Evolutionary conservation across 345 rosid genomes (phyloP).

Genomic region (Gossypium turneri): DNA sequence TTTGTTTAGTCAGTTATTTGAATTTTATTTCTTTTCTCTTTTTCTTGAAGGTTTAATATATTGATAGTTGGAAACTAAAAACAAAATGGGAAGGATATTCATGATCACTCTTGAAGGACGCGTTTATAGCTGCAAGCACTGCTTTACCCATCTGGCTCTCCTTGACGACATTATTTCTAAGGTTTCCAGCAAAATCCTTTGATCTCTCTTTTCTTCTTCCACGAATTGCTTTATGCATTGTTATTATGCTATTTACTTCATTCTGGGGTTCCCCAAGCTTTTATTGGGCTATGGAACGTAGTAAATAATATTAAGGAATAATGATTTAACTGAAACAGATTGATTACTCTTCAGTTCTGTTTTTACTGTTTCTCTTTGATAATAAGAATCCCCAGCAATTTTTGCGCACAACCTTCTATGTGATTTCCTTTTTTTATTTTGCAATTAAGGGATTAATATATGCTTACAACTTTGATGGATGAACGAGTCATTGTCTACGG

Average conservation of each 20-base stretch:
- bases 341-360: not conserved
- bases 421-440: not conserved
- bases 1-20: not conserved
- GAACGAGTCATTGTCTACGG: not conserved
- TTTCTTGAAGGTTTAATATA: not conserved
- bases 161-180: slow-evolving; percentile 50
- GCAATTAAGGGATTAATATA: not conserved
- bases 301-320: not conserved
- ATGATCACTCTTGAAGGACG: slow-evolving; percentile 52
- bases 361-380: not conserved
- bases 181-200: slow-evolving; percentile 27
- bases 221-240: slow-evolving; percentile 7
- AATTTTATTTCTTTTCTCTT: not conserved
- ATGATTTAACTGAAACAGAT: not conserved
- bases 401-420: not conserved
- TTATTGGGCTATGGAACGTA: too few species aligned
- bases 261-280: not conserved
- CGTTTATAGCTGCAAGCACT: slow-evolving; percentile 67
- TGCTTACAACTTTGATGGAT: not conserved
- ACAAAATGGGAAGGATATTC: slow-evolving; percentile 64
- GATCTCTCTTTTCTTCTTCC: not conserved
- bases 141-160: slow-evolving; percentile 57
- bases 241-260: not conserved
- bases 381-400: not conserved
- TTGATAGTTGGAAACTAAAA: slow-evolving; percentile 6